Percentiles rank a stretch among this genome's conserved stretches.
These are phyloP conservation scores for Thuidium tamariscinum DNA, from an alignment of 225 moss, liverwort and hornwort species.

Conservation along the genomic window DNA sequence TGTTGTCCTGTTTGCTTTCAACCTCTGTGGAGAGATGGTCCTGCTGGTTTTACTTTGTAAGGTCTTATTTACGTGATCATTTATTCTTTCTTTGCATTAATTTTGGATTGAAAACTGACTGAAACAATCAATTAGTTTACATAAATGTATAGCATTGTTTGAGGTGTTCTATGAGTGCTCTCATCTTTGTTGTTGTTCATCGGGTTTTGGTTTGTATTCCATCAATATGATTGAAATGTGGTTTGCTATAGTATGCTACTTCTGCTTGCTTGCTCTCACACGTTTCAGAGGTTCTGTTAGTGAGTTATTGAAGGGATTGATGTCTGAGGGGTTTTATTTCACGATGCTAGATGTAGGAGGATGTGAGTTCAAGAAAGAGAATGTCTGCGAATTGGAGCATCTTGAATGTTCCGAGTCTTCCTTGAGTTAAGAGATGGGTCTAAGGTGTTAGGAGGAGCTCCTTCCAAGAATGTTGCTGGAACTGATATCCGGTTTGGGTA, in stretches of 20 bases:
- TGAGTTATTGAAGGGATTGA: not conserved
- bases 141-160: not conserved
- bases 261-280: not conserved
- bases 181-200: not conserved
- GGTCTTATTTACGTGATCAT: not conserved
- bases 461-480: not conserved
- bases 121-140: not conserved
- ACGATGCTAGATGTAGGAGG: not conserved
- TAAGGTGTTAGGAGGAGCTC: not conserved
- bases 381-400: not conserved
- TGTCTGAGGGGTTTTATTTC: not conserved
- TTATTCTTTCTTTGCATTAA: not conserved
- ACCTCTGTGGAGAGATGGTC: slow-evolving; percentile 38
- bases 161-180: not conserved
- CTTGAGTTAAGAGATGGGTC: not conserved
- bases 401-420: not conserved
- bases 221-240: not conserved
- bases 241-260: not conserved
- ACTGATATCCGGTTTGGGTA: not conserved
- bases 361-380: not conserved
- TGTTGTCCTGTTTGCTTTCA: slow-evolving; percentile 62
- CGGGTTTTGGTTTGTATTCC: not conserved
- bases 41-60: slow-evolving; percentile 31
- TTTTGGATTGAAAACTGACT: not conserved
- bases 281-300: not conserved